Percentiles rank a stretch among this genome's conserved stretches.
phyloP scores from a whole-genome alignment of 2,329 filamentous ascomycete genomes.

The Thielaviopsis cerberus region DNA sequence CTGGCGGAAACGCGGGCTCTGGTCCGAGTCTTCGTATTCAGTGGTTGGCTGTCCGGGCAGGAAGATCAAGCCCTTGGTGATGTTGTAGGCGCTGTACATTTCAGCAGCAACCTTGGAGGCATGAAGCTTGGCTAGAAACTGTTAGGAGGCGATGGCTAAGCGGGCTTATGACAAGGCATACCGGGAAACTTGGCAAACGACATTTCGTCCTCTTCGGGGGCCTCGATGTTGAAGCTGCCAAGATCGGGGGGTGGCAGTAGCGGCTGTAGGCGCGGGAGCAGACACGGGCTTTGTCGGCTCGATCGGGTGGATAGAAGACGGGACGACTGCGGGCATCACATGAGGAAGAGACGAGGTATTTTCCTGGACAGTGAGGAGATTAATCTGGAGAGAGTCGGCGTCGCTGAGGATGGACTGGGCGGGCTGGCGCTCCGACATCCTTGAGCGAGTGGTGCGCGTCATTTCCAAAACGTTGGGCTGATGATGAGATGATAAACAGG shows the following conservation, averaged over 20 bases:
- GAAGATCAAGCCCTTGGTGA: conserved; percentile 33
- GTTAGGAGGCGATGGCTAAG: not conserved
- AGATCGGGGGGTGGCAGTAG: not conserved
- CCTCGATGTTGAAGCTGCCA: not conserved
- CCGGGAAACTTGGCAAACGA: conserved; percentile 5
- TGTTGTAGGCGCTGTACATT: conserved; percentile 20
- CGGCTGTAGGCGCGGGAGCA: not conserved
- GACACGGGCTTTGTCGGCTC: not conserved
- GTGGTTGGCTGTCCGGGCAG: conserved; percentile 32
- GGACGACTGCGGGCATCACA: not conserved
- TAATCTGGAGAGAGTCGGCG: not conserved
- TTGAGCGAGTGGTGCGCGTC: not conserved
- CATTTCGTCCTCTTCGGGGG: not conserved
- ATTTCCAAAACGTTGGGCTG: not conserved
- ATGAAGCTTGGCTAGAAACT: conserved; percentile 31
- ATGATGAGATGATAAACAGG: not conserved
- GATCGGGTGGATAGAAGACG: not conserved
- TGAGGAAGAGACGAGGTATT: not conserved
- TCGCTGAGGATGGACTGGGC: not conserved
- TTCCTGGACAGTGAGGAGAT: not conserved
- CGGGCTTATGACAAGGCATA: not conserved
- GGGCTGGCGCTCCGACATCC: not conserved
- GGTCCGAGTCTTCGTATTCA: conserved; percentile 40
- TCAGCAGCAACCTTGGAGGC: conserved; percentile 36
- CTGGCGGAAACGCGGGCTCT: conserved; percentile 36